phyloP scores from a whole-genome alignment of 2,329 filamentous ascomycete genomes.

The Stagonosporopsis cucurbitacearum region DNA sequence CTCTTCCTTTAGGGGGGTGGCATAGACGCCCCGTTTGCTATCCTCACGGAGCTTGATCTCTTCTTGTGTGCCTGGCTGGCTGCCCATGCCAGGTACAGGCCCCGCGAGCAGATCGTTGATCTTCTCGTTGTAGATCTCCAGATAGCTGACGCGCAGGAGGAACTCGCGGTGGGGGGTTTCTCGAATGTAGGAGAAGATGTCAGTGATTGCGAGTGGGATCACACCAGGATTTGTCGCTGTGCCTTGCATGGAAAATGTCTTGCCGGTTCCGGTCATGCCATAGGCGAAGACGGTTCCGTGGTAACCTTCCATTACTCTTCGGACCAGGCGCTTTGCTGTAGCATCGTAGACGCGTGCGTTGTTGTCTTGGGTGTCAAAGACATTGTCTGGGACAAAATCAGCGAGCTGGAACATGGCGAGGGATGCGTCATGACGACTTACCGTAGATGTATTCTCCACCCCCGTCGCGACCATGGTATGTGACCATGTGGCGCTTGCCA shows the following conservation, averaged over 20 bases:
- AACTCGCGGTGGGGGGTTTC: constrained; percentile 96
- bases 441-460: constrained; percentile 87
- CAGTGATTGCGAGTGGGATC: constrained; percentile 94
- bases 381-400: constrained; percentile 74
- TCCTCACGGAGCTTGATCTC: constrained; percentile 98
- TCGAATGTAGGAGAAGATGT: constrained; percentile 98
- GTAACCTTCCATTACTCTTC: constrained; percentile 98
- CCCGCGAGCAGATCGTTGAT: constrained; percentile 92
- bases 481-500: constrained; percentile 78
- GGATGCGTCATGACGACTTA: constrained; percentile 55
- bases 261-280: constrained; percentile 98
- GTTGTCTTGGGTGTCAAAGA: constrained; percentile 91
- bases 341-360: constrained; percentile 96
- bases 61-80: constrained; percentile 66
- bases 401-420: constrained; percentile 5
- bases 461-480: constrained; percentile 87
- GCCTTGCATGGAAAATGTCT: constrained; percentile 99
- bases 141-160: constrained; percentile 90
- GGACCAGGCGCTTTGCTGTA: constrained; percentile 89
- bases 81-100: constrained; percentile 63
- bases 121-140: constrained; percentile 98
- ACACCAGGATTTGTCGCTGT: constrained; percentile 95
- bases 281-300: constrained; percentile 98
- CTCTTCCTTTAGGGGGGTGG: constrained; percentile 93
- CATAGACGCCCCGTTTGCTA: constrained; percentile 94